Evolutionary conservation across 2,329 filamentous ascomycete species (phyloP).

Genomic region (Lasiodiplodia sp.): DNA sequence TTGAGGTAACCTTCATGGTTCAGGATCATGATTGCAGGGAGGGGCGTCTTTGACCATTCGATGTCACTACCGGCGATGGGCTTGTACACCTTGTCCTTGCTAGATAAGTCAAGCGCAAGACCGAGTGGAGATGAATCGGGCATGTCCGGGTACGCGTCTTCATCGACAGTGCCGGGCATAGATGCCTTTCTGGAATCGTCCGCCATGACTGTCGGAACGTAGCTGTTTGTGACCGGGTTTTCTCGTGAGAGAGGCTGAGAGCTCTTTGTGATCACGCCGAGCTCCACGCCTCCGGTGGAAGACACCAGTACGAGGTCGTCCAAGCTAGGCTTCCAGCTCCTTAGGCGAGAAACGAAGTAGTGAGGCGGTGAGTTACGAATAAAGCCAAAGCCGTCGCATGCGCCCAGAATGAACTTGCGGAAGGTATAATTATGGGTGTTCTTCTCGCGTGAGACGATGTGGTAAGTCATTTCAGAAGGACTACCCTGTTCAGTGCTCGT

Average conservation of each 20-base stretch:
- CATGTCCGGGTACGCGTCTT: conserved; percentile 56
- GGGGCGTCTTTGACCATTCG: conserved; percentile 76
- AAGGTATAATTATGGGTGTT: conserved; percentile 69
- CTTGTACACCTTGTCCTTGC: conserved; percentile 76
- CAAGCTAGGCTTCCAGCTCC: conserved; percentile 80
- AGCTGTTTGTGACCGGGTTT: conserved; percentile 70
- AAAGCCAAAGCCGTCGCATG: conserved; percentile 52
- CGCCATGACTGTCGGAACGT: conserved; percentile 76
- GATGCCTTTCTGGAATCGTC: conserved; percentile 69
- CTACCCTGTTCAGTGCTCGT: conserved; percentile 58
- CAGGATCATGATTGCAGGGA: conserved; percentile 83
- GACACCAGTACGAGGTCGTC: conserved; percentile 83
- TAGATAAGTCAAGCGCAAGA: conserved; percentile 82
- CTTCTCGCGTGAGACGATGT: conserved; percentile 76
- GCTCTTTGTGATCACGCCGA: conserved; percentile 79
- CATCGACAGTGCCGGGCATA: conserved; percentile 43
- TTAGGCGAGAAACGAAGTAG: conserved; percentile 78
- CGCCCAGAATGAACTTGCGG: conserved; percentile 71
- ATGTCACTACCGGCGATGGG: conserved; percentile 76
- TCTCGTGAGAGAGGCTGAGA: conserved; percentile 70
- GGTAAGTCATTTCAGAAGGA: conserved; percentile 73
- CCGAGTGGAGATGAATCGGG: conserved; percentile 82
- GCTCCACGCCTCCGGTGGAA: conserved; percentile 79
- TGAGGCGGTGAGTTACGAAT: conserved; percentile 70
- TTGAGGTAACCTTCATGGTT: conserved; percentile 88